Conservation (phyloP, 257 asterid species). For the Paraleonurus japonicus region DNA sequence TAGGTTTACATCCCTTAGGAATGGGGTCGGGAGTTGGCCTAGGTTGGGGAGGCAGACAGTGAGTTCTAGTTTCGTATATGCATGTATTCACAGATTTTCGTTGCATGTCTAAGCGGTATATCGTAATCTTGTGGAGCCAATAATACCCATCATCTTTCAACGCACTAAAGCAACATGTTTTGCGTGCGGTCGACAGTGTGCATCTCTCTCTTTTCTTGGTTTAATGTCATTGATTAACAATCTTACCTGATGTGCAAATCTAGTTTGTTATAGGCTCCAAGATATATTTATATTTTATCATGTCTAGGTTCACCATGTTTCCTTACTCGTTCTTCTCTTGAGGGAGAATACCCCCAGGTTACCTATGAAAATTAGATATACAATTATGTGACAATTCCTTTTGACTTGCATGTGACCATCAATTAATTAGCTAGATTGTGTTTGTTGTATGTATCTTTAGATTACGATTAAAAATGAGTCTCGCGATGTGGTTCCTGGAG, state of each 20-base stretch:
- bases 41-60: not conserved
- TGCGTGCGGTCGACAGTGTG: constrained; percentile 95
- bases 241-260: no score
- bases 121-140: constrained; percentile 88
- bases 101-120: constrained; percentile 56
- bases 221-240: no score
- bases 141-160: constrained; percentile 89
- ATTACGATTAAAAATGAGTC: no score
- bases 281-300: no score
- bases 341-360: not conserved
- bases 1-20: not conserved
- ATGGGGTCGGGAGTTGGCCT: not conserved
- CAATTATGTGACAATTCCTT: not conserved
- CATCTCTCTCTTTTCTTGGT: constrained; percentile 17
- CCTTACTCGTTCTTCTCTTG: not conserved
- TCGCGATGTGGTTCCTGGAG: no score
- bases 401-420: not conserved
- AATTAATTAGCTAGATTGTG: no score
- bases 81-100: constrained; percentile 27
- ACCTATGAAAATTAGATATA: not conserved
- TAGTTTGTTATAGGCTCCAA: no score
- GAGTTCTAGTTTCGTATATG: constrained; percentile 13
- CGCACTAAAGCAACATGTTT: constrained; percentile 98
- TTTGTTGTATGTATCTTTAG: no score
- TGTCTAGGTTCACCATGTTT: not conserved